Base-by-base conservation (phyloP, 139 green algal genomes). In the Chlorella vulgaris region DNA sequence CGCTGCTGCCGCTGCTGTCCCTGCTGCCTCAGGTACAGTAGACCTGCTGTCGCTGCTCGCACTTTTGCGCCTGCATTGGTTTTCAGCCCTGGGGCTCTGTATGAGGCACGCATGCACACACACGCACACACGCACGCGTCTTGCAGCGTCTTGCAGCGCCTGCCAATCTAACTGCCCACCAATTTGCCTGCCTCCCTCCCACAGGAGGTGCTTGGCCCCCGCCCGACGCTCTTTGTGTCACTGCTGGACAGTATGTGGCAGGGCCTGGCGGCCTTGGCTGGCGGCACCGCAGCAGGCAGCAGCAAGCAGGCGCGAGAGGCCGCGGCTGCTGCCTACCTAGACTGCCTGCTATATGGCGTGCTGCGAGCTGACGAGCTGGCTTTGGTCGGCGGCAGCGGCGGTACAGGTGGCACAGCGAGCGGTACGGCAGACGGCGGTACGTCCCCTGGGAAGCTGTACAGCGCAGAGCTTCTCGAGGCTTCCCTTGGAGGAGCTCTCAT, bases 1-100 rank as follows among this genome's bases (percentile, higher is more conserved):
- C 91, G 19, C 76, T 94, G 74, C 91, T 95, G 82, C 91, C 91
- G 7, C 67, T 95, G n/a, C 15, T 94, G 21, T 40, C 85, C 4
- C 53, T 90, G 31, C 69, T 95, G 75, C 89, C 91, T 33, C 47
- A 78, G 79, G 75, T 79, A n/a, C 22, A 39, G 15, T n/a, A 74
- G 79, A 69, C 68, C 31, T 24, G 40, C 13, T 22, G 36, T 51
- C 18, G 24, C 18, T 66, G 31, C 29, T 69, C 42, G 63, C 63
- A 69, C 31, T n/a, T n/a, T n/a, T n/a, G n/a, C n/a, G n/a, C n/a
- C n/a, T n/a, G n/a, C n/a, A n/a, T n/a, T n/a, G n/a, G n/a, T n/a
- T n/a, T n/a, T n/a, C n/a, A n/a, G n/a, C n/a, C n/a, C n/a, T n/a
- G n/a, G n/a, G n/a, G n/a, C n/a, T n/a, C n/a, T n/a, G n/a, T n/a